Evolutionary conservation across 2,329 filamentous ascomycete species (phyloP).

Genomic region (Ophiostoma populinum): DNA sequence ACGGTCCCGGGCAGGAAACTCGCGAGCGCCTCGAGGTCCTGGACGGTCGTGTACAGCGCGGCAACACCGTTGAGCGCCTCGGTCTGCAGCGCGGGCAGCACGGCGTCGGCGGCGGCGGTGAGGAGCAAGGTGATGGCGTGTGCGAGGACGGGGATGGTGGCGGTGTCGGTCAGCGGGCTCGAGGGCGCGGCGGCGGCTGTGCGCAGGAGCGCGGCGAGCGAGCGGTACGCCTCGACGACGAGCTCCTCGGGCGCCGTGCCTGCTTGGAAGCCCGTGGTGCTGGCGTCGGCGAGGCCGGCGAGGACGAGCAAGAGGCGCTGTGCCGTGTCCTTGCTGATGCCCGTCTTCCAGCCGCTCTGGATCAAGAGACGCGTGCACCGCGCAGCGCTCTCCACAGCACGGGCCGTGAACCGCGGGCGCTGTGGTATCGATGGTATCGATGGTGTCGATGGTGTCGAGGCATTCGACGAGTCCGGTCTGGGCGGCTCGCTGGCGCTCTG

Average conservation of each 20-base stretch:
- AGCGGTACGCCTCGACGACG: conserved; percentile 49
- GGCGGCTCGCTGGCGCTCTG: conserved; percentile 33
- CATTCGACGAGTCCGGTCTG: too few relatives aligned
- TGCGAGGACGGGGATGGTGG: conserved; percentile 60
- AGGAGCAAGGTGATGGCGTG: conserved; percentile 69
- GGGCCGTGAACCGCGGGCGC: conserved; percentile 30
- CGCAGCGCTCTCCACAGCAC: conserved; percentile 57
- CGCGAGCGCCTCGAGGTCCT: conserved; percentile 57
- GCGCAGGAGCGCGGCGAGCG: conserved; percentile 48
- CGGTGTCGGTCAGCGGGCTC: conserved; percentile 30
- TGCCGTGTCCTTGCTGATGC: conserved; percentile 31
- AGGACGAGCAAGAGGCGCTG: conserved; percentile 1
- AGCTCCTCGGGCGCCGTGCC: conserved; percentile 51
- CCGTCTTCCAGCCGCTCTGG: conserved; percentile 58
- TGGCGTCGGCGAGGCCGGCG: not conserved
- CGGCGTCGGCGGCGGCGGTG: conserved; percentile 49
- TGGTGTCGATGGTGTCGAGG: not conserved
- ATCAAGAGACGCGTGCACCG: conserved; percentile 61
- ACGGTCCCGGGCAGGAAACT: conserved; percentile 79
- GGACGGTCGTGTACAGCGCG: conserved; percentile 44
- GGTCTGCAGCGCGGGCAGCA: conserved; percentile 50
- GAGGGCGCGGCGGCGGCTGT: conserved; percentile 27
- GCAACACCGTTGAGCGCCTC: conserved; percentile 50
- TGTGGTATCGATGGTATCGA: too few relatives aligned
- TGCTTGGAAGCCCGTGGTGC: too few relatives aligned